phyloP scores from a whole-genome alignment of 495 filamentous ascomycete genomes.

The Astrocystis sublimbata region DNA sequence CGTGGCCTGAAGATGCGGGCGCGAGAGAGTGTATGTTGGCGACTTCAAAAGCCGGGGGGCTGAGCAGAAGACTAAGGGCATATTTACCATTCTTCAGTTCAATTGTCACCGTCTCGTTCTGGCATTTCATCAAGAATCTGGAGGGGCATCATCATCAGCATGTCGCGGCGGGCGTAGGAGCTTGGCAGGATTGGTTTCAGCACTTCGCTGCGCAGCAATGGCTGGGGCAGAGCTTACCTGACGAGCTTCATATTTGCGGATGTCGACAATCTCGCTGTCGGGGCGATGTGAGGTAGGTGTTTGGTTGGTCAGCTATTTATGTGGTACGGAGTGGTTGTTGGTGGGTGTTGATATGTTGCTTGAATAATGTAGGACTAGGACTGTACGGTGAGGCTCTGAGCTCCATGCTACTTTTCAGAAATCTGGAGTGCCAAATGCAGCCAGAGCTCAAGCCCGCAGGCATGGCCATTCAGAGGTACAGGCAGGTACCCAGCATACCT shows the following conservation, averaged over 20 bases:
- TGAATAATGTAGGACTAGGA: neutral
- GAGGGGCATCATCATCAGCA: constrained; percentile 43
- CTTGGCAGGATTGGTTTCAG: constrained; percentile 36
- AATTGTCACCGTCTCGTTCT: constrained; percentile 95
- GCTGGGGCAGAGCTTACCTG: constrained; percentile 63
- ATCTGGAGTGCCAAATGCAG: constrained; percentile 5
- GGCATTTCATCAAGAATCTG: constrained; percentile 98
- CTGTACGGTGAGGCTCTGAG: constrained; percentile 6
- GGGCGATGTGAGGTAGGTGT: neutral
- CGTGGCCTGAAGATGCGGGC: neutral
- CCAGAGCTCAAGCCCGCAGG: neutral
- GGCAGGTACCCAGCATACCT: neutral
- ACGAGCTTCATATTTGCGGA: constrained; percentile 90
- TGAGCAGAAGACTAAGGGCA: neutral
- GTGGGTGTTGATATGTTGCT: neutral
- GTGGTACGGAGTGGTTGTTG: neutral
- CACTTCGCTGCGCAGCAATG: constrained; percentile 26
- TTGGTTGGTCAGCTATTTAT: neutral
- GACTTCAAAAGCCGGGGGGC: too few species aligned
- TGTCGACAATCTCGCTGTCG: neutral
- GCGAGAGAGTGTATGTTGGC: too few species aligned
- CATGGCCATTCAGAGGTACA: too few species aligned
- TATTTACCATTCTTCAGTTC: constrained; percentile 91
- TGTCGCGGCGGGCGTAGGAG: constrained; percentile 28
- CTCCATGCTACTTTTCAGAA: constrained; percentile 17